These are phyloP conservation scores for Claviceps sp. DNA, from an alignment of 2,329 filamentous ascomycete genomes.

Conservation along the genomic window DNA sequence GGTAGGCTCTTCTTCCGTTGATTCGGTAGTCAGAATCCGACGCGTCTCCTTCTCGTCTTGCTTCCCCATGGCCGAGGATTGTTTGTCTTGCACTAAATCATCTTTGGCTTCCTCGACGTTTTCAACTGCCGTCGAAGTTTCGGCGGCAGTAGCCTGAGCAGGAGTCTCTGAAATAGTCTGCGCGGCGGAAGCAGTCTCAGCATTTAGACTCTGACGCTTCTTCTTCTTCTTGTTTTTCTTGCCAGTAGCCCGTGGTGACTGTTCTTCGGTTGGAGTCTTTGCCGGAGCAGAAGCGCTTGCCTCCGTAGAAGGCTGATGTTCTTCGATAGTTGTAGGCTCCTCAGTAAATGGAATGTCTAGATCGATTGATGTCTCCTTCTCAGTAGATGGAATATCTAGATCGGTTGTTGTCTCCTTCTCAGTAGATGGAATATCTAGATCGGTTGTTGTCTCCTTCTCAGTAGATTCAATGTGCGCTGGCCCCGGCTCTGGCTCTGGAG, in stretches of 20 bases:
- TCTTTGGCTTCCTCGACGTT: not conserved
- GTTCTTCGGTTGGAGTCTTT: not conserved
- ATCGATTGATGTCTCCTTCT: not conserved
- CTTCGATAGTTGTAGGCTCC: slow-evolving; percentile 1
- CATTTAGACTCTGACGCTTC: slow-evolving; percentile 5
- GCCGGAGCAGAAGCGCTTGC: not conserved
- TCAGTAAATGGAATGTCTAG: not conserved
- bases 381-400: not conserved
- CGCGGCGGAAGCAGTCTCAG: not conserved
- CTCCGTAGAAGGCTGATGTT: not conserved
- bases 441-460: not conserved
- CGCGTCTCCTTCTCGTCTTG: slow-evolving; percentile 8
- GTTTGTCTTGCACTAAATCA: not conserved
- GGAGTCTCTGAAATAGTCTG: not conserved
- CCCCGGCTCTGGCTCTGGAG: not conserved
- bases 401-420: not conserved
- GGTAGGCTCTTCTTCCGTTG: not conserved
- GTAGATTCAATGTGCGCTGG: slow-evolving; percentile 1
- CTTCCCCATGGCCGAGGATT: slow-evolving; percentile 3
- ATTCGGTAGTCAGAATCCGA: not conserved
- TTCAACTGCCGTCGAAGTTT: not conserved
- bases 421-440: not conserved
- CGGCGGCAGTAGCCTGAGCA: not conserved
- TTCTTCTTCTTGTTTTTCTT: slow-evolving; percentile 10
- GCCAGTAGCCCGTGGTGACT: slow-evolving; percentile 2